Base-by-base conservation (phyloP, 2,329 filamentous ascomycete species). In the Paecilomyces sp. region DNA sequence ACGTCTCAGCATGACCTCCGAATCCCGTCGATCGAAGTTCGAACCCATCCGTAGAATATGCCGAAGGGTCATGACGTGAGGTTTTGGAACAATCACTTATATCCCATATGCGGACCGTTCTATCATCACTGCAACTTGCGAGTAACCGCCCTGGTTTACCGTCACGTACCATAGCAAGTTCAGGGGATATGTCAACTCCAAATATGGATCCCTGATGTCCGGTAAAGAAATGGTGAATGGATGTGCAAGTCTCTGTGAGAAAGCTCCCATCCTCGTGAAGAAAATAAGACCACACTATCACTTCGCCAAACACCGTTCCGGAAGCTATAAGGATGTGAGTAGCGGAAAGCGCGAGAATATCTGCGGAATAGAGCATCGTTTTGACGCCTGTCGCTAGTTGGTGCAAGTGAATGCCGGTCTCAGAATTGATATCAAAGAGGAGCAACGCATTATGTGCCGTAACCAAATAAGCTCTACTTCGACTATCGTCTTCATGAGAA, bases 131-230 rank as follows among this genome's bases (percentile, higher is more conserved):
- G 72, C 94, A 99, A 67, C 90, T 97, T 13, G 88, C 90, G 34
- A 99, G 80, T n/a, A 96, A 73, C 57, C 89, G 81, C 28, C 79
- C 77, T 22, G 70, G 70, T 6, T 68, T 70, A 0, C 76, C 77
- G 15, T 62, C 66, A 13, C 76, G 72, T 1, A 71, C 62, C 24
- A 75, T 64, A 6, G 63, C 62, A 22, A 88, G 73, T 64, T 77
- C 70, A 0, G 82, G 77, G 0, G 91, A 96, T 36, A 97, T 88
- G 33, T 86, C 82, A 2, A 99, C 89, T 1, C 91, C 92, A 65
- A 97, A 99, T 30, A 99, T 88, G 0, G 93, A 97, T 0, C 94
- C 94, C 68, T 97, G 92, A 68, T 99, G 94, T 0, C 85, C 85
- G 8, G 80, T 79, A 67, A 87, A 86, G 52, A 82, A 79, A 63